Evolutionary conservation across 805 yeast genomes (phyloP), one percentile per base, ranked within the genome.

Genomic region (Starmerella potacharoeniae): DNA sequence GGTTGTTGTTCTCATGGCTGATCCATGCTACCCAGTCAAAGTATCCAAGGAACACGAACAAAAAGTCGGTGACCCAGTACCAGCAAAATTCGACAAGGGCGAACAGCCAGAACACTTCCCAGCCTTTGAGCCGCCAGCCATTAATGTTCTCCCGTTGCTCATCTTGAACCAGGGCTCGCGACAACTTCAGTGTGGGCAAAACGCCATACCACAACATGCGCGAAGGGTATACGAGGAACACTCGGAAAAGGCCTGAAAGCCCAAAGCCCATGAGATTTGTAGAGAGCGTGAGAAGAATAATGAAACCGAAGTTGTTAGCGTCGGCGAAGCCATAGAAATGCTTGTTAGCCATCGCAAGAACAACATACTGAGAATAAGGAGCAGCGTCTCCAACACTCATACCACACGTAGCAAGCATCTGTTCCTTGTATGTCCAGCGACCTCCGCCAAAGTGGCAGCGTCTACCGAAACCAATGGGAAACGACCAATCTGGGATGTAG

Each of bases 1-100:
- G 65, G 59, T 74, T 73, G 55, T 73, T 69, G 63, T 77, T 78
- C 40, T 73, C 57, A 13, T 82, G 83, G 5, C 68, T 66, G 49
- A 79, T 79, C 85, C 84, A 80, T 1, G 78, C 73, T 61, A 77
- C 71, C 85, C 84, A 81, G 60, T 75, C 79, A 66, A 84, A 83
- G 62, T 77, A 75, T 0, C 81, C 74, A 52, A 83, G 73, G 2
- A 80, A 87, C 16, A 72, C 69, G 69, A 82, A 83, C 31, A 84
- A 69, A 64, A 73, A 83, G 53, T 82, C 84, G 3, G 89, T 88
- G 61, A 84, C 68, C 80, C 84, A 82, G 64, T 79, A 79, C 77
- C 82, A 83, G 4, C 74, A 58, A 61, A 81, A 81, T 17, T 62
- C 51, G 49, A 77, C 71, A 2, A 72, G 71, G 53, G 78, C 71